These are phyloP conservation scores for Hypoxylon rickii DNA, from an alignment of 495 filamentous ascomycete species.

Conservation along the genomic window DNA sequence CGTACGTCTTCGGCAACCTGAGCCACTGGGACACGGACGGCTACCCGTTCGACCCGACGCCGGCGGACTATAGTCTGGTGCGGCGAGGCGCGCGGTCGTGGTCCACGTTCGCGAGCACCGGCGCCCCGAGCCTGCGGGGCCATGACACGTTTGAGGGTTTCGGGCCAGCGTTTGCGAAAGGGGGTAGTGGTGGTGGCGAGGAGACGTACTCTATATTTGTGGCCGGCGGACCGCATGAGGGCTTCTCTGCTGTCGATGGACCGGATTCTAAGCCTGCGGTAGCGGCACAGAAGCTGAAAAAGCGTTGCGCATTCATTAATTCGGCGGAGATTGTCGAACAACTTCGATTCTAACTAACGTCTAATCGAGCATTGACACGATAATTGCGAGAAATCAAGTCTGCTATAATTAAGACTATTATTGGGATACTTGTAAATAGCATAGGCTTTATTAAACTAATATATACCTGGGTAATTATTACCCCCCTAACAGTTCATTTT, in stretches of 20 bases:
- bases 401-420: not conserved
- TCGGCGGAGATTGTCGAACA: constrained; percentile 30
- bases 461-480: not conserved
- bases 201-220: constrained; percentile 32
- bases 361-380: no score
- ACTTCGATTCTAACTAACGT: constrained; percentile 20
- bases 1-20: constrained; percentile 49
- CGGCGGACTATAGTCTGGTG: constrained; percentile 33
- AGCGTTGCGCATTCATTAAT: constrained; percentile 38
- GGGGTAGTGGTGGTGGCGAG: not conserved
- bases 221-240: constrained; percentile 37
- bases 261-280: constrained; percentile 22
- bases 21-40: constrained; percentile 25
- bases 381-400: no score
- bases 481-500: not conserved
- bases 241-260: constrained; percentile 35
- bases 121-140: constrained; percentile 21
- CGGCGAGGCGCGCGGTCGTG: constrained; percentile 38
- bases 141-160: constrained; percentile 37
- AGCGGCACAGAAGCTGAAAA: constrained; percentile 27
- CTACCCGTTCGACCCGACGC: constrained; percentile 23
- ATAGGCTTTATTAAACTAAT: not conserved
- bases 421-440: no score
- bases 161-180: constrained; percentile 20
- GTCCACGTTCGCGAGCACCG: constrained; percentile 37